Base-by-base conservation (phyloP, 169 alveolate genomes). In the Toxoplasma gondii region DNA sequence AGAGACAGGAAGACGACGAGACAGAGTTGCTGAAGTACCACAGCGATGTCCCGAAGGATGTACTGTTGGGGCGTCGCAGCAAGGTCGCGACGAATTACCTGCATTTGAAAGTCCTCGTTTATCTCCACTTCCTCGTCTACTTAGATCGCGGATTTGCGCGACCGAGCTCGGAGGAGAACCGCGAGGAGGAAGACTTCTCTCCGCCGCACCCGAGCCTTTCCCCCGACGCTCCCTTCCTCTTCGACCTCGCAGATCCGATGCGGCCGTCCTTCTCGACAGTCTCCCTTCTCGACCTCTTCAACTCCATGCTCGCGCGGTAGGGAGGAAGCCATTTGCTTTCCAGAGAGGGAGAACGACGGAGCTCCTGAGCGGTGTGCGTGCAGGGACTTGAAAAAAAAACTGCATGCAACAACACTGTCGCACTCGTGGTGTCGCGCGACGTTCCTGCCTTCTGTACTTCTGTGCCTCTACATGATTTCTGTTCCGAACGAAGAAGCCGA, bases 111-210 rank as follows among this genome's bases (percentile, higher is more conserved):
- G 94, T 69, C 16, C 70, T 92, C 45, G 49, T 92, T 29, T 92
- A 92, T 43, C 86, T 92, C 29, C 94, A 92, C 84, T 92, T 92
- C 49, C 88, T 92, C 81, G 93, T 58, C 74, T 90, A 90, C 54
- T 45, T 90, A 31, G 93, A 90, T n/a, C 64, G 93, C 0, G 93
- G 93, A 31, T 90, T 90, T 31, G 43, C 41, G 17, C 64, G 69
- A 31, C 10, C 24, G 31, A 19, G 31, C n/a, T 34, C 64, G 34
- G 36, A 82, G 43, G 69, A 82, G 64, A 39, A 39, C n/a, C 34
- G 69, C 0, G 41, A 82, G 64, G 69, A 82, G n/a, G 44, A 82
- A 39, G 34, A 82, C 34, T 17, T 36, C 45, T 78, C 86, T 2
- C 45, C 86, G 49, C 88, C 74, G 16, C 93, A 39, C 41, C 87